Evolutionary conservation across 768 basidiomycete genomes (phyloP).

Genomic region (Neoboletus brunneissimus): DNA sequence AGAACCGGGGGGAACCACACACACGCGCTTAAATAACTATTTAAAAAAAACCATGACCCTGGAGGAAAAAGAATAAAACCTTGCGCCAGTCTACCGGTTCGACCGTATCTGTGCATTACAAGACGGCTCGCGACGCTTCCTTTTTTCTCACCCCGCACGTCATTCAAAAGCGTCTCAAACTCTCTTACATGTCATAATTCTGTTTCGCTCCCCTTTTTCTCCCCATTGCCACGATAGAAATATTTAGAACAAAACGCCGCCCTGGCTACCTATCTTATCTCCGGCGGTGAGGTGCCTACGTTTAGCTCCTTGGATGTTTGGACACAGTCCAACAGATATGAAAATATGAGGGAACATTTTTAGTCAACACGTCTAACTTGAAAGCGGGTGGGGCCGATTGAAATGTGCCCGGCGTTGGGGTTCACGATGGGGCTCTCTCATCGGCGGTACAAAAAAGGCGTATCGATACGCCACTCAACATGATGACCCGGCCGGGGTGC

Average conservation of each 20-base stretch:
- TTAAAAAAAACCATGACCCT: too few species aligned
- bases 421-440: not conserved
- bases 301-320: not conserved
- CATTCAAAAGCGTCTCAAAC: not conserved
- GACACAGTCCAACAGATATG: not conserved
- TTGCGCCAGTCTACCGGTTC: not conserved
- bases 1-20: too few species aligned
- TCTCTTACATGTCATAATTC: not conserved
- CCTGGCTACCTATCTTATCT: not conserved
- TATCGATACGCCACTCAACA: not conserved
- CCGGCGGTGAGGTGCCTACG: not conserved
- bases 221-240: not conserved
- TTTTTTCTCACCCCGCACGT: not conserved
- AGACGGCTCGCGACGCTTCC: not conserved
- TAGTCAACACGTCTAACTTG: not conserved
- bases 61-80: not conserved
- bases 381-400: not conserved
- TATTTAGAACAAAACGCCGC: not conserved
- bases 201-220: not conserved
- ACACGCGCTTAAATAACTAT: not conserved
- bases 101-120: not conserved
- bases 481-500: constrained; percentile 13
- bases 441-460: constrained; percentile 6
- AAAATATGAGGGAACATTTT: not conserved
- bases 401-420: not conserved